Evolutionary conservation across 1,284 basidiomycete species (phyloP).

Genomic region (Trichosporon coremiiforme): DNA sequence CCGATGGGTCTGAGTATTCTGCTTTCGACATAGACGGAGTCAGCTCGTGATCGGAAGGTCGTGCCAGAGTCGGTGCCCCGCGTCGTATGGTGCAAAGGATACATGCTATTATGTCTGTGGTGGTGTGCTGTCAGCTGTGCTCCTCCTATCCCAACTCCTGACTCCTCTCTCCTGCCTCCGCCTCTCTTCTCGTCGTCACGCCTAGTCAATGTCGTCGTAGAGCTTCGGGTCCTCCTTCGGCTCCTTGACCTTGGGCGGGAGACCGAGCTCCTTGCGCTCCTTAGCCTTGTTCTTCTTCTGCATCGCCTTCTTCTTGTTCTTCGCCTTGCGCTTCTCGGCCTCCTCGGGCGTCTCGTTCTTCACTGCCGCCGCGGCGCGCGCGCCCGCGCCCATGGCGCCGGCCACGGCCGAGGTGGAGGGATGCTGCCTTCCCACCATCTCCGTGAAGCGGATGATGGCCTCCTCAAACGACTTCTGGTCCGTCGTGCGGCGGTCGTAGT

Average conservation of each 20-base stretch:
- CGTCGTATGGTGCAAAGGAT: background rate
- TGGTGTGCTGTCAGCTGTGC: background rate
- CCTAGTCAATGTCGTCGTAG: conserved; percentile 4
- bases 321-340: conserved; percentile 11
- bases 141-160: no score
- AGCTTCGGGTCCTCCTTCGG: conserved; percentile 10
- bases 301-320: conserved; percentile 18
- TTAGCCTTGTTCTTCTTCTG: conserved; percentile 15
- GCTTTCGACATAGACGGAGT: background rate
- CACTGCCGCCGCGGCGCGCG: background rate
- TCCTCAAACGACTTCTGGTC: conserved; percentile 16
- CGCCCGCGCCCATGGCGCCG: conserved; percentile 6
- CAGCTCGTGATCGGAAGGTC: no score
- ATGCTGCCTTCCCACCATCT: conserved; percentile 1
- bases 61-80: no score
- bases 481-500: conserved; percentile 9
- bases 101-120: background rate
- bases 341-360: conserved; percentile 16
- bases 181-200: background rate
- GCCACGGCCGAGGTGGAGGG: background rate
- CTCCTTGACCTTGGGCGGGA: conserved; percentile 15
- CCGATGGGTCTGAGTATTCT: background rate
- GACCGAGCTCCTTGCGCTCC: background rate
- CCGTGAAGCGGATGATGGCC: conserved; percentile 9
- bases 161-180: no score